Evolutionary conservation across 1,284 basidiomycete species (phyloP), one percentile per base, ranked within the genome.

Genomic region (Melampsora larici-populina): DNA sequence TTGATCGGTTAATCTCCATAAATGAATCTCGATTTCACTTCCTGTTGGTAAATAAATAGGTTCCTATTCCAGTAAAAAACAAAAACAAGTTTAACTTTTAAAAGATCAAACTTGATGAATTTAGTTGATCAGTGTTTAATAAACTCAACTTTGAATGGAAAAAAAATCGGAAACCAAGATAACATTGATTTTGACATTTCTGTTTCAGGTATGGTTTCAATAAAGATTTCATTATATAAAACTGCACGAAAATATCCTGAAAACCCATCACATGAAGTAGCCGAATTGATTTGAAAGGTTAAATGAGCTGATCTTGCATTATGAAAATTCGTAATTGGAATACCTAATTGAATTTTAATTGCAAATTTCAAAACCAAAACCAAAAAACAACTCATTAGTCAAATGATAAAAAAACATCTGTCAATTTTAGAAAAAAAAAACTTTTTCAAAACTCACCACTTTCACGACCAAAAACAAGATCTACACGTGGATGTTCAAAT

Each of bases 141-240:
- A 67, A 55, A 62, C 29, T 26, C 48, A 58, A 80, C 79, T 58
- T 79, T 78, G 74, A 86, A 83, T 0, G 96, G 96, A 85, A 99
- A 97, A 86, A 94, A 97, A 46, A 98, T 86, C 0, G 97, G 97
- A 86, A 99, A 99, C 97, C 97, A 99, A 82, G 93, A 96, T 79
- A 98, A 87, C 96, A 99, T 98, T 81, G 98, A 91, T 81, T 92
- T 92, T 21, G 92, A 93, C 72, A 94, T 87, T 68, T 88, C 85
- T 75, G 92, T 89, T 77, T 94, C 89, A 0, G 97, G 97, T 83
- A 97, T 94, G 68, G 97, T 99, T 81, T 93, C 97, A 49, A 99
- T 86, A 0, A 92, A 92, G 26, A 99, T 87, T 80, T 91, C 90
- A 55, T 89, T 89, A 83, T 97, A 99, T 5, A 99, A 86, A 40